Conservation (phyloP, 1,284 basidiomycete genomes). For the Ustilago tritici region DNA sequence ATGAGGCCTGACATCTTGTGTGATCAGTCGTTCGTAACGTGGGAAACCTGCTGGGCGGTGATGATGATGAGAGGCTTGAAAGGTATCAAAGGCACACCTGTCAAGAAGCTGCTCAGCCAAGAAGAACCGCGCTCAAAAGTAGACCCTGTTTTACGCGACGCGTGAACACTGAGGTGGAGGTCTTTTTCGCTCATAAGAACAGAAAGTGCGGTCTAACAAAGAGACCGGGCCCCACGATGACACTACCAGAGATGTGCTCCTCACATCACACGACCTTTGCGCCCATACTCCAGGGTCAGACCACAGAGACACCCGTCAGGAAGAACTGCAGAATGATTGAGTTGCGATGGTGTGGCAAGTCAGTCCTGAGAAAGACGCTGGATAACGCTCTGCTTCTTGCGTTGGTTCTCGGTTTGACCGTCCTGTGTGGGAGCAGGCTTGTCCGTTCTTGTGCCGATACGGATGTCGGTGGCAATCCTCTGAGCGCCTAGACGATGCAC, state of each 20-base stretch:
- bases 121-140: slow-evolving; percentile 21
- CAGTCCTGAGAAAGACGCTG: slow-evolving; percentile 41
- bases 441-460: slow-evolving; percentile 66
- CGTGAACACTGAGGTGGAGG: slow-evolving; percentile 27
- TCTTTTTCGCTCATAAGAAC: neutral
- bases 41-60: neutral
- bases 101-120: slow-evolving; percentile 3
- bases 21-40: slow-evolving; percentile 1
- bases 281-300: too few species aligned
- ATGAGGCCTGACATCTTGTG: slow-evolving; percentile 65
- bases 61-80: neutral
- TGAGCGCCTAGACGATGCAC: slow-evolving; percentile 66
- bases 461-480: slow-evolving; percentile 68
- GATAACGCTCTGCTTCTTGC: slow-evolving; percentile 67
- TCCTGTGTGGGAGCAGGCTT: slow-evolving; percentile 45
- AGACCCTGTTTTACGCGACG: slow-evolving; percentile 41
- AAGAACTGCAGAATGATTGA: slow-evolving; percentile 2
- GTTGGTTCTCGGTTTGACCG: slow-evolving; percentile 63
- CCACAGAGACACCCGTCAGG: too few species aligned
- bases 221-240: too few species aligned
- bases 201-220: neutral
- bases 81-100: neutral
- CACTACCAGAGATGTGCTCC: too few species aligned
- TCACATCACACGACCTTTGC: neutral
- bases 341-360: neutral